Evolutionary conservation across 805 yeast species (phyloP), one percentile per base, ranked within the genome.

Genomic region (Sugiyamaella smithiae): DNA sequence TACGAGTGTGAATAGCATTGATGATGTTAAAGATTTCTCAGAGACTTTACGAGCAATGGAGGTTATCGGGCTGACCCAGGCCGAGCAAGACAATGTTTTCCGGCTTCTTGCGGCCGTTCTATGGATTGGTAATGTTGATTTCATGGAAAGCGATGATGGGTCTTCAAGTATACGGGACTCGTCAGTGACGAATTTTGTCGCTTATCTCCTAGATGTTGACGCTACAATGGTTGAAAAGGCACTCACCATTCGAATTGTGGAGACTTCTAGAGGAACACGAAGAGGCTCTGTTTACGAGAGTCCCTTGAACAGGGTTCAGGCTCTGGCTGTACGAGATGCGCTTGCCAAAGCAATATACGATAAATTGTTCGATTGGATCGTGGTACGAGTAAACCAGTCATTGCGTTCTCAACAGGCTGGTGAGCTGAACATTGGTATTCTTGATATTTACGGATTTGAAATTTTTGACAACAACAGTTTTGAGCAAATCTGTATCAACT

Each of bases 361-460:
- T 65, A 90, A 90, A 61, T 71, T 93, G 50, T 93, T 93, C 62
- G 98, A 93, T 53, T 90, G 98, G 97, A 89, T 93, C 61, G 98
- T 93, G 14, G 86, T 75, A 47, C 80, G 98, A 62, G 96, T 93
- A 38, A 93, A 93, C 66, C 68, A 73, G 40, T 86, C 97, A 0
- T 75, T 93, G 59, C 80, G 80, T 19, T 64, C 81, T 0, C 70
- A 71, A 48, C 69, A 74, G 28, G 32, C 14, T 14, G 63, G 57
- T 32, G 73, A 71, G 6, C 85, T 96, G 23, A 50, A 66, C 16
- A 84, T 93, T 60, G 98, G 98, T 56, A 90, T 90, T 58, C 74
- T 90, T 63, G 98, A 90, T 79, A 90, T 91, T 57, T 90, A 90
- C 64, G 98, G 98, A 7, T 90, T 90, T 70, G 98, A 90, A 68